Evolutionary conservation across 2,329 filamentous ascomycete genomes (phyloP).

Genomic region (Beauveria pseudobassiana): DNA sequence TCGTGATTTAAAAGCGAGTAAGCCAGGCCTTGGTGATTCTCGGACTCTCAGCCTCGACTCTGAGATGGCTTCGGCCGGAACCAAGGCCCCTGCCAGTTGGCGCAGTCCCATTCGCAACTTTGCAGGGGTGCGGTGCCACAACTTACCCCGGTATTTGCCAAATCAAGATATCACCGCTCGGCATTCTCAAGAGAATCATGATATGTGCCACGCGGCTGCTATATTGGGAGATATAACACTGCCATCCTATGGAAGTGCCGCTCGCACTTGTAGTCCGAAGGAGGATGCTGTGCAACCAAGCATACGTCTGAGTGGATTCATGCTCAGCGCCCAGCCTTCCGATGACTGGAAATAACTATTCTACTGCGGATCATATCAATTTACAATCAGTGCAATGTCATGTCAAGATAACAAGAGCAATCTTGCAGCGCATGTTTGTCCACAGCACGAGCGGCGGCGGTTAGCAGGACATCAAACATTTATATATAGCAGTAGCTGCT

Average conservation of each 20-base stretch:
- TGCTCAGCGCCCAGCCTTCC: neutral
- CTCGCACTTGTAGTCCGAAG: neutral
- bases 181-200: too few relatives aligned
- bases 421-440: too few relatives aligned
- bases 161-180: neutral
- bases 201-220: too few relatives aligned
- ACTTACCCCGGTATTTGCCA: too few relatives aligned
- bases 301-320: neutral
- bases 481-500: neutral
- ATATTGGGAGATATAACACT: neutral
- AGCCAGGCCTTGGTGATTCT: neutral
- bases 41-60: conserved; percentile 7
- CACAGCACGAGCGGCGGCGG: neutral
- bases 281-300: neutral
- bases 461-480: neutral
- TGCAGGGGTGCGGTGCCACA: neutral
- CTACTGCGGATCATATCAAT: neutral
- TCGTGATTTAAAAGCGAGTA: neutral
- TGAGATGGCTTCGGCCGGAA: neutral
- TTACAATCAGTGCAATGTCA: neutral
- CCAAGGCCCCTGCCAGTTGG: neutral
- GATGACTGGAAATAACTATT: neutral
- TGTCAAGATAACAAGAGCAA: neutral
- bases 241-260: neutral
- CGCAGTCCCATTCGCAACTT: neutral